Evolutionary conservation across 495 filamentous ascomycete species (phyloP), one percentile per base, ranked within the genome.

Genomic region (Opeltia flavorubescens): DNA sequence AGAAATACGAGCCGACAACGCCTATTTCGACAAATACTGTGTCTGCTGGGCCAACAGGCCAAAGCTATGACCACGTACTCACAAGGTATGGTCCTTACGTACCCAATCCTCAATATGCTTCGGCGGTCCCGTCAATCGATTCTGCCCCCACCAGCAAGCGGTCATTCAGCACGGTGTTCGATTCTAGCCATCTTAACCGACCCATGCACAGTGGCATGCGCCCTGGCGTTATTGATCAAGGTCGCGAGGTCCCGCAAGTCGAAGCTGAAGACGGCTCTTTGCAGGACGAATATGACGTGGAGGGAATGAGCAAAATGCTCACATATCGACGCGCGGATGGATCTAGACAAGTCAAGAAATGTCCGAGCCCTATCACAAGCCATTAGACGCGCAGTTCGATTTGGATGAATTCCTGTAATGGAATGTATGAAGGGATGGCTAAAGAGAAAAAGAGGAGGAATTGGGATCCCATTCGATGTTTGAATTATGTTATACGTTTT

Each of bases 281-380:
- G 23, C 50, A 50, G 6, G 55, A 55, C 23, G 23, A 46, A 4
- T 49, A 49, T 30, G 50, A 55, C 8, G 35, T 50, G 8, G n/a
- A 33, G 3, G n/a, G 15, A 25, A 2, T 38, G 12, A 48, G 40
- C 8, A 50, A 39, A 39, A 41, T 47, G 20, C 34, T 58, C 30
- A 43, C 49, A 13, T 58, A 58, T 31, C 48, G 45, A 43, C 51
- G 55, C 4, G 55, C 55, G 27, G 55, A 58, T 44, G 55, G 55
- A 7, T 44, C 47, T 21, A 55, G 45, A 18, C 40, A 46, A 25
- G 43, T 47, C 17, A 58, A 58, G 48, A 58, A 58, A 26, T 58
- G 55, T 27, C 53, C 53, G 0, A 50, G 47, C 44, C 55, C 53
- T 4, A 46, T 50, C n/a, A n/a, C 11, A 21, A 41, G 38, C 21